Percentiles rank a stretch among this genome's conserved stretches.
Conservation (phyloP, 176 grass and related monocot species). For the Echinochloa phyllopogon region DNA sequence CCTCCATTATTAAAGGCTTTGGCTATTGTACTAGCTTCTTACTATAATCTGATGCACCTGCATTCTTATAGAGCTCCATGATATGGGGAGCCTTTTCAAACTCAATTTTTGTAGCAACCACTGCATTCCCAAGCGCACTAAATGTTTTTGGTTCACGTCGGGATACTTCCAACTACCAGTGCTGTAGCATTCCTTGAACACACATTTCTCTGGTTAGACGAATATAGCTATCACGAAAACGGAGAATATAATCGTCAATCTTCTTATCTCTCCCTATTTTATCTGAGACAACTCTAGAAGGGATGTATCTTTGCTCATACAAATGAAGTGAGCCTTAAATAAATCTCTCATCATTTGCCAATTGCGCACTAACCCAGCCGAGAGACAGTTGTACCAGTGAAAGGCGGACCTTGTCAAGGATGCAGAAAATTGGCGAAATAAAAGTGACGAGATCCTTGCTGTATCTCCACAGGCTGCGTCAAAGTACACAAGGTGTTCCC, state of each 20-base stretch:
- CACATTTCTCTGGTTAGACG: background rate
- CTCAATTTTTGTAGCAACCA: background rate
- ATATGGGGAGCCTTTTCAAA: background rate
- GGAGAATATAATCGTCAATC: background rate
- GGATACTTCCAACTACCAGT: background rate
- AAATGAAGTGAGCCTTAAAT: constrained; percentile 14
- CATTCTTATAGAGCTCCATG: background rate
- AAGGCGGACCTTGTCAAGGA: background rate
- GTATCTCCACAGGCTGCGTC: constrained; percentile 16
- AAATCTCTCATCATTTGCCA: constrained; percentile 21
- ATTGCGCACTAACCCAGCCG: background rate
- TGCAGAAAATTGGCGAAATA: background rate
- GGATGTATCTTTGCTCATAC: constrained; percentile 1
- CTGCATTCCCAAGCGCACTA: background rate
- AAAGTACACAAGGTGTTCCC: constrained; percentile 1
- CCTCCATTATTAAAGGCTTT: background rate
- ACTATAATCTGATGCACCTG: background rate
- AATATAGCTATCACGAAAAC: background rate
- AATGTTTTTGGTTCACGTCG: background rate
- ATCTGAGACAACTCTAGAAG: background rate
- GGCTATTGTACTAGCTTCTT: background rate
- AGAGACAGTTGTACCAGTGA: constrained; percentile 24
- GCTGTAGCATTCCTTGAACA: background rate
- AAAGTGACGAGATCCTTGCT: background rate
- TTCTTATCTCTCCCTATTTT: background rate